phyloP scores from a whole-genome alignment of 495 filamentous ascomycete genomes.

The Penicillium canescens region DNA sequence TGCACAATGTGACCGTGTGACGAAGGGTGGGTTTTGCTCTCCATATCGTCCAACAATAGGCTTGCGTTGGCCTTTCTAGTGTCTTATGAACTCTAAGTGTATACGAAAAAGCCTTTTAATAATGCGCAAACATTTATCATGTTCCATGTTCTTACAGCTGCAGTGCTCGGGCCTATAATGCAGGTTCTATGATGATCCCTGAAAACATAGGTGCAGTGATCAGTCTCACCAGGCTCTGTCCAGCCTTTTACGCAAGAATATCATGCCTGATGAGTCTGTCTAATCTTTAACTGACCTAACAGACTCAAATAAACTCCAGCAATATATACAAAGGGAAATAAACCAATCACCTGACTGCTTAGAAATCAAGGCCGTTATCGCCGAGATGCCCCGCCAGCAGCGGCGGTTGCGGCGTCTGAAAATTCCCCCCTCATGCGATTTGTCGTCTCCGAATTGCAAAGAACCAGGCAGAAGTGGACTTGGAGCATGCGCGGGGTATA shows the following conservation, averaged over 20 bases:
- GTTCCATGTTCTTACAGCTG: neutral
- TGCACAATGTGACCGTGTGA: too few species aligned
- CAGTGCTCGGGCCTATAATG: constrained; percentile 1
- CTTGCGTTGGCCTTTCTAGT: too few species aligned
- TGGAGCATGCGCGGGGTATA: constrained; percentile 14
- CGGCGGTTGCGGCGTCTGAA: constrained; percentile 17
- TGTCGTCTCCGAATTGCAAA: constrained; percentile 17
- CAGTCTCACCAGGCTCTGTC: neutral
- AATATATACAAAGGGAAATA: too few species aligned
- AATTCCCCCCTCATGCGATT: constrained; percentile 25
- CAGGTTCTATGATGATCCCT: neutral
- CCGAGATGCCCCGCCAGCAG: constrained; percentile 35
- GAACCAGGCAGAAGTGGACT: constrained; percentile 21
- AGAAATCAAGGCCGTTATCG: constrained; percentile 37
- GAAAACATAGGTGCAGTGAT: neutral
- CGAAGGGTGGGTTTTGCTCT: too few species aligned
- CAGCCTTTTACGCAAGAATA: neutral
- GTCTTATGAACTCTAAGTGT: too few species aligned
- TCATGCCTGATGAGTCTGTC: neutral
- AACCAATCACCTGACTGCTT: constrained; percentile 28
- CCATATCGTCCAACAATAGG: too few species aligned
- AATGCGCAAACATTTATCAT: too few species aligned
- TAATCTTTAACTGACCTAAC: too few species aligned
- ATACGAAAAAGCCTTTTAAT: too few species aligned
- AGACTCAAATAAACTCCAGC: too few species aligned